phyloP scores from a whole-genome alignment of 2,329 filamentous ascomycete species.

The Plenodomus lindquistii region DNA sequence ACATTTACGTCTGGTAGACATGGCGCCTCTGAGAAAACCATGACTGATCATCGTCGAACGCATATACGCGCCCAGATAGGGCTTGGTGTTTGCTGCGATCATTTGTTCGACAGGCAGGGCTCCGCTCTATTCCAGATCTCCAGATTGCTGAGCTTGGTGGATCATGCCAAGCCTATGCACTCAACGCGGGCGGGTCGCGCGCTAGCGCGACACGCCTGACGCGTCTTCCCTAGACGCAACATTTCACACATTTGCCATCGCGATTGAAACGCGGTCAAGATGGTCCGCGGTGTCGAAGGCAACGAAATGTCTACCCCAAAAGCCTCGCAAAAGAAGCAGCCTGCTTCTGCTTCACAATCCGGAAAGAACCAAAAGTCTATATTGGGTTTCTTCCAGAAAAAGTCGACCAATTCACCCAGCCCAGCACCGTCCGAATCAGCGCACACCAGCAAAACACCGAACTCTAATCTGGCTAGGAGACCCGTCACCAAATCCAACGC shows the following conservation, averaged over 20 bases:
- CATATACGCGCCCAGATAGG: no score
- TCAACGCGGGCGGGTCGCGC: neutral
- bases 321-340: conserved; percentile 52
- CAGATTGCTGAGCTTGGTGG: neutral
- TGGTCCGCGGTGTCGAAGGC: conserved; percentile 53
- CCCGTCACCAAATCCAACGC: conserved; percentile 36
- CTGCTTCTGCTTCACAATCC: conserved; percentile 51
- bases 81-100: no score
- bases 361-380: conserved; percentile 71
- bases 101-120: no score
- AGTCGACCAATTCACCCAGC: conserved; percentile 54
- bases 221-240: neutral
- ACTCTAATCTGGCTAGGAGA: conserved; percentile 33
- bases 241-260: neutral
- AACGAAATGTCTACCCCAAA: conserved; percentile 52
- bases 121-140: neutral
- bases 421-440: conserved; percentile 38
- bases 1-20: no score
- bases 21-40: no score
- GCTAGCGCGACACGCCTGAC: neutral
- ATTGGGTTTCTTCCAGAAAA: conserved; percentile 76
- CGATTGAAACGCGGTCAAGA: conserved; percentile 14
- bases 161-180: neutral
- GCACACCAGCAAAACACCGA: conserved; percentile 29
- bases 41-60: no score